Base-by-base conservation (phyloP, 2,329 filamentous ascomycete species). In the Apiospora saccharicola region DNA sequence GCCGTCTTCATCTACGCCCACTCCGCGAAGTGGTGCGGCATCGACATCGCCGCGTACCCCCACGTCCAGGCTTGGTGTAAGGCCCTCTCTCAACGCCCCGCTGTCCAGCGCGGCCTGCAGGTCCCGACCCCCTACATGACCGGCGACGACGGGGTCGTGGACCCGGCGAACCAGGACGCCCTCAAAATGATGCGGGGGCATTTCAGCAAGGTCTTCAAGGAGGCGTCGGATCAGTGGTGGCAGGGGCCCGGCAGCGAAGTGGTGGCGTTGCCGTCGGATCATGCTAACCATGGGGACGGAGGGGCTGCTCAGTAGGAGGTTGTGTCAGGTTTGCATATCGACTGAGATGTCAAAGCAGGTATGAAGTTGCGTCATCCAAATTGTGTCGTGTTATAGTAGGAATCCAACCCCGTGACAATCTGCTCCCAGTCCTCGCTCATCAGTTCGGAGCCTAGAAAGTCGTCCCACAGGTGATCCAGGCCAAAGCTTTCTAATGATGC, bases 321-420 rank as follows among this genome's bases (percentile, higher is more conserved):
- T 37, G 37, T 37, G 10, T 37, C 37, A 6, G 43, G 14, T 44
- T 44, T 44, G 43, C n/a, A n/a, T n/a, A n/a, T n/a, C n/a, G n/a
- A n/a, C n/a, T n/a, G n/a, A n/a, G n/a, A n/a, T n/a, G n/a, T n/a
- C n/a, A n/a, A n/a, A n/a, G n/a, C n/a, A n/a, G n/a, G n/a, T n/a
- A n/a, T n/a, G n/a, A n/a, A 44, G 43, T 16, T 16, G 13, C 16
- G 13, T 67, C 37, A 24, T 44, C 43, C 37, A 24, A 67, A 43
- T 7, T n/a, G 37, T 0, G 64, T 44, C 37, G 37, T 68, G 37
- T 43, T 44, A 22, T 72, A 77, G 26, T 75, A 78, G 1, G 72
- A 70, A 49, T 78, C 77, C n/a, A 78, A 70, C 8, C 73, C 75
- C 1, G 77, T 73, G 22, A 79, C 77, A 0, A 79, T 57, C 43